Conservation (phyloP, 352 stramenopile species). For the Stramenopiles sp. region DNA sequence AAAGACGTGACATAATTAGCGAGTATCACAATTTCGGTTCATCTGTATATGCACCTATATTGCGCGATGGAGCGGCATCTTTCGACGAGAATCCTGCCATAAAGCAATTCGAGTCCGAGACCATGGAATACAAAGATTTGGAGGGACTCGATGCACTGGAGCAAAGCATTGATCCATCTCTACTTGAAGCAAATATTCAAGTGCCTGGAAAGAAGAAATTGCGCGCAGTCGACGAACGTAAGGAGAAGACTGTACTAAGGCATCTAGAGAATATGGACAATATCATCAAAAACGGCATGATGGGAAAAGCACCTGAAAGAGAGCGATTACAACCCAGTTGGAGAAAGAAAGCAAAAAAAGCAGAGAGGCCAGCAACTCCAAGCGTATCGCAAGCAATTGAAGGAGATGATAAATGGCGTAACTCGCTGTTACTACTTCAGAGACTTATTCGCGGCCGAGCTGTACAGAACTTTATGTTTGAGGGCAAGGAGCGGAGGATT, state of each 20-base stretch:
- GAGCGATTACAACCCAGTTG: no score
- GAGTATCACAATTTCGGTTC: constrained; percentile 61
- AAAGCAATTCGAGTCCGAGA: constrained; percentile 16
- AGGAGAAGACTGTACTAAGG: constrained; percentile 42
- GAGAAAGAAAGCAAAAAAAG: constrained; percentile 21
- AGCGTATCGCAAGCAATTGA: constrained; percentile 28
- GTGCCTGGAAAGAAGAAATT: constrained; percentile 20
- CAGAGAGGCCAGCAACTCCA: constrained; percentile 50
- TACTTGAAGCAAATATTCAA: constrained; percentile 29
- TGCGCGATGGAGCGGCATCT: constrained; percentile 16
- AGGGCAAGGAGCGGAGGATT: constrained; percentile 54
- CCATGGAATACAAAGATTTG: constrained; percentile 24
- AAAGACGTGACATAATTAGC: constrained; percentile 52
- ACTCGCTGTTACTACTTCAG: constrained; percentile 52
- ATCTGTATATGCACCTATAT: constrained; percentile 46
- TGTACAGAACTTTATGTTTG: constrained; percentile 79
- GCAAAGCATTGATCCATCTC: constrained; percentile 29
- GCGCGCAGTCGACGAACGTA: constrained; percentile 40
- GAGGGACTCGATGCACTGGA: constrained; percentile 43
- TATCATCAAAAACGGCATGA: constrained; percentile 47
- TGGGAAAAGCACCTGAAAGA: no score
- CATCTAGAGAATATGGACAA: constrained; percentile 62
- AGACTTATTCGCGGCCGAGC: constrained; percentile 58
- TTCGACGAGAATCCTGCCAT: constrained; percentile 15
- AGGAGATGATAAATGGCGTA: constrained; percentile 12